These are phyloP conservation scores for Aegilops umbellulata DNA, from an alignment of 176 grass and related monocot genomes.

Conservation along the genomic window DNA sequence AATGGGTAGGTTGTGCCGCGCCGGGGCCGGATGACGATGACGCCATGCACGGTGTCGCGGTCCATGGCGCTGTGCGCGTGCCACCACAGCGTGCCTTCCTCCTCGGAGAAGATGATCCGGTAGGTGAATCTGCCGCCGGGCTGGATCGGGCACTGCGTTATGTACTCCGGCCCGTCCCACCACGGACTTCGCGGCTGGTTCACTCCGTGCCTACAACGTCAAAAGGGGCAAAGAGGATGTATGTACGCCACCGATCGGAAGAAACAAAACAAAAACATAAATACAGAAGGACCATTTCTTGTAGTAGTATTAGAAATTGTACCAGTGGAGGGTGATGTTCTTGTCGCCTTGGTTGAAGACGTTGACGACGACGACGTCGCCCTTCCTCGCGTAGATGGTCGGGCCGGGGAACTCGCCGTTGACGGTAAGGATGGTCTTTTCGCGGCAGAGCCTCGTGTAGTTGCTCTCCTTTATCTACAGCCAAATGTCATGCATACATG, in stretches of 20 bases:
- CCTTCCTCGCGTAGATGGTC: constrained; percentile 54
- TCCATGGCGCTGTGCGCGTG: constrained; percentile 58
- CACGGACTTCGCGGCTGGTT: constrained; percentile 43
- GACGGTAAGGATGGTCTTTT: constrained; percentile 58
- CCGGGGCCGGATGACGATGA: constrained; percentile 59
- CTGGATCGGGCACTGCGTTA: constrained; percentile 13
- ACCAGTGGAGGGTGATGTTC: constrained; percentile 78
- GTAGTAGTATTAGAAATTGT: background rate
- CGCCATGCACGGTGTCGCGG: constrained; percentile 57
- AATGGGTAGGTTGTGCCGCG: constrained; percentile 34
- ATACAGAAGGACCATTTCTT: background rate
- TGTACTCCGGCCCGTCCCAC: constrained; percentile 1
- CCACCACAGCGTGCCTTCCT: constrained; percentile 71
- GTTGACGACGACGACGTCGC: constrained; percentile 48
- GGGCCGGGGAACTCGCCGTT: constrained; percentile 65
- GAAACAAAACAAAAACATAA: no score
- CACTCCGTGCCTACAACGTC: constrained; percentile 48
- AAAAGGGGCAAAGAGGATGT: no score
- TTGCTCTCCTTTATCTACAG: constrained; percentile 46
- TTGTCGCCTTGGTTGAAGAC: constrained; percentile 53
- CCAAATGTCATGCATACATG: background rate
- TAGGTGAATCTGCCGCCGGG: constrained; percentile 43
- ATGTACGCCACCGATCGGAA: background rate
- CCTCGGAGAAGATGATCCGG: constrained; percentile 40
- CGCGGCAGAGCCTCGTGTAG: constrained; percentile 45